Percentiles rank a stretch among this genome's conserved stretches.
These are phyloP conservation scores for Ruellia speciosa DNA, from an alignment of 305 asterid species.

Conservation along the genomic window DNA sequence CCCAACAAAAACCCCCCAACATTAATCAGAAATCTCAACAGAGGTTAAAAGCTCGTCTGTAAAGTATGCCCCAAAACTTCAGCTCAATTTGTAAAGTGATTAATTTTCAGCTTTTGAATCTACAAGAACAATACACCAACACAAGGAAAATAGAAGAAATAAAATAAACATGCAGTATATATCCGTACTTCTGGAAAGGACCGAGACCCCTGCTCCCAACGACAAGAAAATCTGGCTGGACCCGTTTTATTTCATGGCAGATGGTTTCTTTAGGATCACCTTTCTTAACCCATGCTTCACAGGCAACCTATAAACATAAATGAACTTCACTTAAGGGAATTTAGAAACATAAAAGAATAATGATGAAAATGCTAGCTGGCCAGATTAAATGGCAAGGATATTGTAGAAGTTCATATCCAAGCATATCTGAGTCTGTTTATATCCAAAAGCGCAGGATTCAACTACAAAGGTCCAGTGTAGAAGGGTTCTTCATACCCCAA, in stretches of 20 bases:
- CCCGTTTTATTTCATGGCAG: conserved; percentile 50
- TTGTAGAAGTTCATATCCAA: not conserved
- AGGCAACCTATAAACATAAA: conserved; percentile 40
- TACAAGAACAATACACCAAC: not conserved
- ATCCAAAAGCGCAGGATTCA: not conserved
- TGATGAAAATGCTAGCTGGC: not conserved
- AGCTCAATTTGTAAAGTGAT: not conserved
- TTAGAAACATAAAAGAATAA: not conserved
- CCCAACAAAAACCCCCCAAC: conserved; percentile 62
- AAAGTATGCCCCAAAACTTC: not conserved
- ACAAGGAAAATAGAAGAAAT: not conserved
- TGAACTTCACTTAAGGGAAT: not conserved
- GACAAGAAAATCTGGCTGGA: conserved; percentile 60
- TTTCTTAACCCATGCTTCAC: conserved; percentile 60
- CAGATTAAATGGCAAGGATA: not conserved
- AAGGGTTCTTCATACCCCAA: conserved; percentile 40
- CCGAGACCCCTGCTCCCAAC: conserved; percentile 72
- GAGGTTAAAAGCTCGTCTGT: not conserved
- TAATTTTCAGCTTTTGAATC: not conserved
- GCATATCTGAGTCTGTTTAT: not conserved
- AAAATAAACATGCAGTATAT: not conserved
- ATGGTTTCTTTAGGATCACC: conserved; percentile 70
- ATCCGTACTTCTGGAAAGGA: conserved; percentile 62
- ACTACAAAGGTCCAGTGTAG: not conserved
- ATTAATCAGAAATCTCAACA: not conserved